These are phyloP conservation scores for Colletotrichum abscissum DNA, from an alignment of 2,329 filamentous ascomycete genomes.

Conservation along the genomic window DNA sequence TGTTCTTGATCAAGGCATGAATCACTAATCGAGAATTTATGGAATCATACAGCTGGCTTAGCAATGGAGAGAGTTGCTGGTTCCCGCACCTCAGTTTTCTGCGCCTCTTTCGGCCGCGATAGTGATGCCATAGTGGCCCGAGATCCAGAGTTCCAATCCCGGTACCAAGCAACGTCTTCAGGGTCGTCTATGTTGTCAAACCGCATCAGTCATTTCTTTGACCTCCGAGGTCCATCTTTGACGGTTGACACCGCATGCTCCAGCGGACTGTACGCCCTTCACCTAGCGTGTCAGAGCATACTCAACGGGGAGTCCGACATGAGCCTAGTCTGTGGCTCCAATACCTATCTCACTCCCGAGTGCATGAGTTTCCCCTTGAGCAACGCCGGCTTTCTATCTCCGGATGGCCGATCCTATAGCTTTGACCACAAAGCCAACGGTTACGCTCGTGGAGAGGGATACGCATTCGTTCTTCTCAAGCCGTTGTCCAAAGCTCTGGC, in stretches of 20 bases:
- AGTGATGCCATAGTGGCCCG: conserved; percentile 47
- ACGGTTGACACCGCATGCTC: conserved; percentile 71
- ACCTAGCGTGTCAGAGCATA: conserved; percentile 63
- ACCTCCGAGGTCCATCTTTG: conserved; percentile 65
- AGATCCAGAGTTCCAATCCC: conserved; percentile 42
- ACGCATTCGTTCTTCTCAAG: conserved; percentile 69
- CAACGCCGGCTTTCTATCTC: conserved; percentile 62
- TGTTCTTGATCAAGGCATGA: too few species aligned
- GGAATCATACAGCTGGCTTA: conserved; percentile 48
- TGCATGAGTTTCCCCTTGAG: conserved; percentile 65
- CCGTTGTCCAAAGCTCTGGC: conserved; percentile 64
- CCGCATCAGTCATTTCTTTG: conserved; percentile 65
- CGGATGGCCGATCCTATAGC: conserved; percentile 61
- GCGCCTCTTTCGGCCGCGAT: conserved; percentile 59
- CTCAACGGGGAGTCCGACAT: conserved; percentile 51
- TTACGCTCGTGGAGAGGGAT: conserved; percentile 73
- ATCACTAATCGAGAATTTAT: too few species aligned
- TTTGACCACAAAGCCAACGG: conserved; percentile 70
- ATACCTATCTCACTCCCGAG: conserved; percentile 64
- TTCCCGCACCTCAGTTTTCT: conserved; percentile 58
- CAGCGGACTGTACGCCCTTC: conserved; percentile 63
- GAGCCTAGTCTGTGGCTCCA: conserved; percentile 60
- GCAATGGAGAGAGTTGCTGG: conserved; percentile 54
- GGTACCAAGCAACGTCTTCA: conserved; percentile 46
- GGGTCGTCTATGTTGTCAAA: conserved; percentile 61